A percentile compares a stretch with the other conserved stretches of the same genome.
phyloP scores from a whole-genome alignment of 2,329 filamentous ascomycete genomes.

The Didymosphaeria variabile region DNA sequence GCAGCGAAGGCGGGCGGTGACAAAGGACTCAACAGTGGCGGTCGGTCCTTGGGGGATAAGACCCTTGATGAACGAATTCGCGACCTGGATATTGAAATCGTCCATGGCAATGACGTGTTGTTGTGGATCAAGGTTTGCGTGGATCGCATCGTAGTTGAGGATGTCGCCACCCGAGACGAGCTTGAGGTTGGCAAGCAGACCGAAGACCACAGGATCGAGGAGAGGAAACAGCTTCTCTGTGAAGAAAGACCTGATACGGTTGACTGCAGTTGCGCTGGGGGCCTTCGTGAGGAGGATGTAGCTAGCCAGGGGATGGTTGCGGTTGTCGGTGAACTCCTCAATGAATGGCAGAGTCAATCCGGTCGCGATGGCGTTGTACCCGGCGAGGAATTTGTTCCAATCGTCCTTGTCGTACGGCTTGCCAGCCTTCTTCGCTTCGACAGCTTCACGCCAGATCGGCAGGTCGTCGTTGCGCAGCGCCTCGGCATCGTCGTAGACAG shows the following conservation, averaged over 20 bases:
- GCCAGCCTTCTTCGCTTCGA: slow-evolving; percentile 40
- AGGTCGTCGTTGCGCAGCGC: slow-evolving; percentile 46
- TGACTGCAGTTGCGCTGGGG: not conserved
- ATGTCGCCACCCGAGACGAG: not conserved
- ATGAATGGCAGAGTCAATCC: slow-evolving; percentile 22
- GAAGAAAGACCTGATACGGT: not conserved
- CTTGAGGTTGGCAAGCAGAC: not conserved
- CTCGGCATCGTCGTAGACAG: slow-evolving; percentile 48
- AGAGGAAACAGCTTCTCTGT: not conserved
- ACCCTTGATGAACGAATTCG: too few relatives aligned
- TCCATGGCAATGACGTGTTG: not conserved
- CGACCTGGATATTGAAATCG: too few relatives aligned
- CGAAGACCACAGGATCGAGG: not conserved
- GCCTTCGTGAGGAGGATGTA: not conserved
- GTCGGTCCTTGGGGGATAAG: not conserved
- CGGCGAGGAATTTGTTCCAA: slow-evolving; percentile 43
- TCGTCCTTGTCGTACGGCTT: slow-evolving; percentile 45
- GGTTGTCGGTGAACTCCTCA: slow-evolving; percentile 22
- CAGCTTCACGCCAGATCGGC: slow-evolving; percentile 47
- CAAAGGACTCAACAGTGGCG: not conserved
- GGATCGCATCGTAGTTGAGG: not conserved
- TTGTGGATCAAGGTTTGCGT: not conserved
- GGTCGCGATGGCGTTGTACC: slow-evolving; percentile 38
- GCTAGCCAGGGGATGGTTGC: not conserved
- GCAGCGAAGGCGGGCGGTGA: not conserved